Evolutionary conservation across 345 rosid species (phyloP).

Genomic region (Rhodamnia rubescens): DNA sequence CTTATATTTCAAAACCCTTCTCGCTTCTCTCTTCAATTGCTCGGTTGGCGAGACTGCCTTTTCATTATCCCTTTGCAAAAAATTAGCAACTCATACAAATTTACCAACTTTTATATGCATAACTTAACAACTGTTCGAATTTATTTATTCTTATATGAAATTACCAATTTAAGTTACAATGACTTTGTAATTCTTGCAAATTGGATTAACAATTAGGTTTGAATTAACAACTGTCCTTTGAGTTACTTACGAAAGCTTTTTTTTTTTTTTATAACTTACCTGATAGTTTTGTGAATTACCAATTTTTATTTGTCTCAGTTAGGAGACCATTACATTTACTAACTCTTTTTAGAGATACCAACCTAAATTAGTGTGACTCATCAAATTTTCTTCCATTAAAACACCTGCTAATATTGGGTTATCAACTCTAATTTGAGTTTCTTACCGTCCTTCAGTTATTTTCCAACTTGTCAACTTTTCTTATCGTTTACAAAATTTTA

Average conservation of each 20-base stretch:
- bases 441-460: not conserved
- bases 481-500: no score
- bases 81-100: not conserved
- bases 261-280: no score
- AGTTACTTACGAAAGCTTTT: not conserved
- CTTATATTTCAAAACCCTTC: no score
- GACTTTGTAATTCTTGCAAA: no score
- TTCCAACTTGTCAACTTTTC: not conserved
- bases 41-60: no score
- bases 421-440: not conserved
- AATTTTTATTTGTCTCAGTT: not conserved
- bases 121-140: no score
- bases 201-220: no score
- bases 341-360: not conserved
- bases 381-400: not conserved
- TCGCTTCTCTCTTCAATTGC: no score
- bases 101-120: not conserved
- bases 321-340: not conserved
- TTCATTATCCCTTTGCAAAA: not conserved
- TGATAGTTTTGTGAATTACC: no score
- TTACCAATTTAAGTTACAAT: no score
- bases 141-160: not conserved
- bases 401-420: not conserved
- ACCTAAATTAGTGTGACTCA: not conserved
- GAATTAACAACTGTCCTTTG: no score